Evolutionary conservation across 2,329 filamentous ascomycete species (phyloP), one percentile per base, ranked within the genome.

Genomic region (Zymoseptoria passerinii): DNA sequence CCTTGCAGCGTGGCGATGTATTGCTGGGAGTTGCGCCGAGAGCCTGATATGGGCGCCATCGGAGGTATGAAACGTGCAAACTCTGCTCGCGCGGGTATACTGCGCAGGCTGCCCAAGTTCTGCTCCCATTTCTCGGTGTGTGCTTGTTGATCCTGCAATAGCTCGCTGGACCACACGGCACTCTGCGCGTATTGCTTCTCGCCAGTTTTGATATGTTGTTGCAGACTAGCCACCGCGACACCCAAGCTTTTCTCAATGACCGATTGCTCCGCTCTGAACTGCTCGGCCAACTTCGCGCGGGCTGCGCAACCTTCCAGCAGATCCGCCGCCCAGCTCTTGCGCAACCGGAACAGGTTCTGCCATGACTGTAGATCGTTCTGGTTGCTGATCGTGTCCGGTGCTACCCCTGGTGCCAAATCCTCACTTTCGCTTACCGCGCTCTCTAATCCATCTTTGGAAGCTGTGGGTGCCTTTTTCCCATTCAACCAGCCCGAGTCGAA

Each of bases 151-250:
- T 91, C 88, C 50, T 82, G 80, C 61, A 89, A 78, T 8, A 88
- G 80, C 9, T 84, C 83, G 16, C 81, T 80, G 9, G 85, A 81
- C 88, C 88, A 92, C 64, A 83, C 82, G 73, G 85, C 85, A 28
- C 88, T 75, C 58, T 88, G 85, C n/a, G 77, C 75, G 67, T 87
- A 86, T 70, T 88, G 90, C 59, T 85, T 82, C 67, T 91, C 86
- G 61, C 90, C 79, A 50, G 80, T 81, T 63, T 83, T 86, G 56
- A 92, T 81, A 70, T 90, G 89, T 18, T 84, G 82, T 67, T 91
- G 86, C 57, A 92, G 81, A 67, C 96, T 99, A 62, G 87, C 86
- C 20, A 96, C 85, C 6, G 92, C 94, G 27, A 94, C 89, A 62
- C 90, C 86, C 53, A 95, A 81, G 58, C 88, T 92, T 61, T 86